Conservation (phyloP, 768 basidiomycete species). For the Russula abietina region DNA sequence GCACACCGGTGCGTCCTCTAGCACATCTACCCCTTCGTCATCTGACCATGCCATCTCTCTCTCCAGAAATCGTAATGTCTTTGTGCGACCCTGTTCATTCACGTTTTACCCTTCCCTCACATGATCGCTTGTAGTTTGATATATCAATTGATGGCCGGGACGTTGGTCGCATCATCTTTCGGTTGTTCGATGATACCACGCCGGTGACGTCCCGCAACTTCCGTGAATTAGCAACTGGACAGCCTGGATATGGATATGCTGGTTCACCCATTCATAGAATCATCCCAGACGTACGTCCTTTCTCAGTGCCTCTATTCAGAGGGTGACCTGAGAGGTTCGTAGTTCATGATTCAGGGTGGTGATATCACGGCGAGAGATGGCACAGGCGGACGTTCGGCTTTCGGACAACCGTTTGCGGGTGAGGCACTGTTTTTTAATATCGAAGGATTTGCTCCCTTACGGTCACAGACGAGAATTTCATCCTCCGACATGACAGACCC, state of each 20-base stretch:
- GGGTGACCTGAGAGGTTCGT: neutral
- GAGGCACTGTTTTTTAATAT: conserved; percentile 22
- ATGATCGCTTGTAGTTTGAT: conserved; percentile 29
- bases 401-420: conserved; percentile 75
- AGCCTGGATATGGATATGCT: conserved; percentile 43
- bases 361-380: conserved; percentile 74
- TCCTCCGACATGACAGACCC: conserved; percentile 52
- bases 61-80: conserved; percentile 17
- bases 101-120: neutral
- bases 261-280: conserved; percentile 51
- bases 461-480: conserved; percentile 62
- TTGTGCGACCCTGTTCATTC: conserved; percentile 3
- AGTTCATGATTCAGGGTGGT: conserved; percentile 85
- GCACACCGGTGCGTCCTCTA: conserved; percentile 1
- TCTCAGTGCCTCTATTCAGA: neutral
- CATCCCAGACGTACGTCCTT: conserved; percentile 50
- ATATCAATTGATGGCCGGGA: conserved; percentile 30
- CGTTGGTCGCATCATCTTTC: conserved; percentile 45
- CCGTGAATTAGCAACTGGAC: conserved; percentile 49
- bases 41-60: neutral
- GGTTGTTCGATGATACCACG: conserved; percentile 47
- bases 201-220: conserved; percentile 49
- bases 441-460: neutral
- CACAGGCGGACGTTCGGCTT: conserved; percentile 82
- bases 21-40: neutral